Percentiles rank a stretch among this genome's conserved stretches.
Conservation (phyloP, 495 filamentous ascomycete species). For the Glonium stellatum region DNA sequence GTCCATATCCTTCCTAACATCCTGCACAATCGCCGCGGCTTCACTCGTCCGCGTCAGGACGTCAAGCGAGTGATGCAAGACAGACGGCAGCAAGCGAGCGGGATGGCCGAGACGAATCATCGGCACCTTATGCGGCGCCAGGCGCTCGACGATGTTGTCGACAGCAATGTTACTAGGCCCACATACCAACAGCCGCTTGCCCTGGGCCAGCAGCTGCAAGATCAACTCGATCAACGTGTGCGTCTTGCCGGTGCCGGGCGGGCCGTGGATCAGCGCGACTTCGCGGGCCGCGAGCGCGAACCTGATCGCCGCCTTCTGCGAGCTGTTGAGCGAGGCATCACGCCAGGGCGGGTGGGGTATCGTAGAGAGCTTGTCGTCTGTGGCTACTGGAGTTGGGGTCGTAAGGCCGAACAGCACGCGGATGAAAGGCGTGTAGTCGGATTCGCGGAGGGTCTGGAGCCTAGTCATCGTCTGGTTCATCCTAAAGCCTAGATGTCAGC, state of each 20-base stretch:
- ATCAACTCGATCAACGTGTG: slow-evolving; percentile 95
- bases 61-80: slow-evolving; percentile 83
- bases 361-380: slow-evolving; percentile 37
- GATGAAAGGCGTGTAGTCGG: slow-evolving; percentile 67
- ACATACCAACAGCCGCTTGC: slow-evolving; percentile 77
- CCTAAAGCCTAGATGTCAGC: slow-evolving; percentile 36
- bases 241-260: slow-evolving; percentile 94
- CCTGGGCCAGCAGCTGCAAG: slow-evolving; percentile 67
- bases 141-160: slow-evolving; percentile 96
- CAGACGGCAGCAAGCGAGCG: slow-evolving; percentile 79
- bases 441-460: slow-evolving; percentile 63
- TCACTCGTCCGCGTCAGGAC: slow-evolving; percentile 88
- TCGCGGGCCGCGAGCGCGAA: slow-evolving; percentile 80
- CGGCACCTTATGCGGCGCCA: slow-evolving; percentile 73
- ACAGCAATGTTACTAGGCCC: slow-evolving; percentile 95
- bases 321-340: slow-evolving; percentile 75
- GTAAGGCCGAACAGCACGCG: slow-evolving; percentile 75
- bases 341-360: slow-evolving; percentile 56
- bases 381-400: slow-evolving; percentile 48
- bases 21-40: slow-evolving; percentile 81
- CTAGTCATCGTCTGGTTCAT: slow-evolving; percentile 87
- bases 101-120: slow-evolving; percentile 90
- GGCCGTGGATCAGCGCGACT: slow-evolving; percentile 90
- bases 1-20: slow-evolving; percentile 90
- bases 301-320: slow-evolving; percentile 81